Evolutionary conservation across 441 rosid species (phyloP).

Genomic region (Corymbia calophylla): DNA sequence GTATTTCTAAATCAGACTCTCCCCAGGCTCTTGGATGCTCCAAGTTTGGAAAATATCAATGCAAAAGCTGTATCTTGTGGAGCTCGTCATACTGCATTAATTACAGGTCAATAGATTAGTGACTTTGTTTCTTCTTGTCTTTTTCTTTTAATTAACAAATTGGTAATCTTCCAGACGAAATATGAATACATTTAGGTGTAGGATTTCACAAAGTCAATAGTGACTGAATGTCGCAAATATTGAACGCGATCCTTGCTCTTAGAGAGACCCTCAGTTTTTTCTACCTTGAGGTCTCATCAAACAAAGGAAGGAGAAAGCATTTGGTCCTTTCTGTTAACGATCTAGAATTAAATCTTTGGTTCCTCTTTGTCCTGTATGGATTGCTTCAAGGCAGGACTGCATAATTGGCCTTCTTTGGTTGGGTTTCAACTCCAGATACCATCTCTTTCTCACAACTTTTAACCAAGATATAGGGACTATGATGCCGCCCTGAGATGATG

Average conservation of each 20-base stretch:
- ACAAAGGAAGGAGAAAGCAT: background rate
- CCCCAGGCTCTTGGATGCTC: constrained; percentile 87
- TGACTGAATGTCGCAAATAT: background rate
- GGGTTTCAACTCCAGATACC: background rate
- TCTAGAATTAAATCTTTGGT: background rate
- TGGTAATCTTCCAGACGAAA: background rate
- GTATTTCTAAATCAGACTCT: constrained; percentile 50
- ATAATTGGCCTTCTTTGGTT: background rate
- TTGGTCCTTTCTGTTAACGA: background rate
- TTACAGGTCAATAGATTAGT: constrained; percentile 40
- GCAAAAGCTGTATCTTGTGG: constrained; percentile 73
- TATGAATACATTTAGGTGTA: background rate
- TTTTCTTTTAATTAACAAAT: background rate
- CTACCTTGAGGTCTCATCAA: background rate
- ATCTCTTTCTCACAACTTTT: background rate
- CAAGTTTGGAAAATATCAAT: constrained; percentile 55
- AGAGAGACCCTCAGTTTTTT: background rate
- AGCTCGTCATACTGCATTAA: constrained; percentile 84
- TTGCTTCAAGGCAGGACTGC: background rate
- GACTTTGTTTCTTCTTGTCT: background rate
- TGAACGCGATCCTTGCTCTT: background rate
- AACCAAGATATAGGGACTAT: background rate
- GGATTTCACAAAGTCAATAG: background rate
- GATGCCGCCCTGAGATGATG: background rate
- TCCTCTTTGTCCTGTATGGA: background rate